Base-by-base conservation (phyloP, 2,329 filamentous ascomycete genomes). In the Fusarium dlaminii region DNA sequence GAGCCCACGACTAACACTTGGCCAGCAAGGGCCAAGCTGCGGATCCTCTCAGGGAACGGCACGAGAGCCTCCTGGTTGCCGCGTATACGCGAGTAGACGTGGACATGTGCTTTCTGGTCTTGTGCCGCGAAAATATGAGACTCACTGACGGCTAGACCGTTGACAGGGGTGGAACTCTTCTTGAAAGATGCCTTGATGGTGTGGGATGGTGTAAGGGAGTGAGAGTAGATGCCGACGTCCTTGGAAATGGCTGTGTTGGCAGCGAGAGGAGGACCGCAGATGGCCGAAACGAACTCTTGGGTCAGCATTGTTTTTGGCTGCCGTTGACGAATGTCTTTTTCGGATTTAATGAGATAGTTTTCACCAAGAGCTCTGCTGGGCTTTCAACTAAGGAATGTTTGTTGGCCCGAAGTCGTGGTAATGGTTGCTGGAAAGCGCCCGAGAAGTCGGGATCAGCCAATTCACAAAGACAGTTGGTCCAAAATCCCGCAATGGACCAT, bases 91-190 rank as follows among this genome's bases (percentile, higher is more conserved):
- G 90, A 95, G 83, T 98, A 99, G 63, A 99, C 94, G 83, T 98
- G 94, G 4, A 99, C 89, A 46, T 97, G 93, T 0, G 95, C 94
- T 83, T 98, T 98, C 74, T 95, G 95, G 56, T 93, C 89, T 82
- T 99, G 96, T 8, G 94, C 96, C 8, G 95, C 93, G 81, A 98
- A 99, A 52, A 98, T 88, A 81, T 99, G 96, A 27, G 92, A 92
- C 49, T 90, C 87, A 82, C 89, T 97, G 76, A 95, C 88, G 36
- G 94, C 95, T 63, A 99, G 85, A 77, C 94, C 92, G 82, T 96
- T 94, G 66, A 88, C 86, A 32, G 92, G 88, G n/a, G 92, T 91
- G 22, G 94, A 93, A 85, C 94, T 97, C 85, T 98, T 98, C 87
- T 98, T 98, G 88, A 96, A 95, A 54, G 92, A 89, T 72, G 90